Conservation (phyloP, 306 rosid genomes). For the Benincasa hispida region DNA sequence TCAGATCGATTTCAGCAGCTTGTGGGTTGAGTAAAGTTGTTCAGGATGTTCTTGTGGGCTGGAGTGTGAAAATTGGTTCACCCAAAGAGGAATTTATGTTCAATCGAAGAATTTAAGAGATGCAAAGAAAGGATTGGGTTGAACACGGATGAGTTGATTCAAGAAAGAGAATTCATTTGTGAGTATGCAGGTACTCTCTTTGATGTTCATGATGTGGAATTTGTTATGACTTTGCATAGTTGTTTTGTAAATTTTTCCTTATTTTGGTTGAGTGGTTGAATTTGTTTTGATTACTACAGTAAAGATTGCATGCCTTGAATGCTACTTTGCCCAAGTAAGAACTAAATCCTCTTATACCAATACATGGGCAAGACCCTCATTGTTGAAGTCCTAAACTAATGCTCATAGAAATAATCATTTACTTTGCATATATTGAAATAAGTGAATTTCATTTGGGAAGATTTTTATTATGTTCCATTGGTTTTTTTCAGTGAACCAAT, state of each 20-base stretch:
- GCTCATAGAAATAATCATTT: not conserved
- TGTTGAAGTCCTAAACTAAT: too few species aligned
- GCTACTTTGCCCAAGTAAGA: not conserved
- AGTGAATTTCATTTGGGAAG: not conserved
- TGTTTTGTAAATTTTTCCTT: not conserved
- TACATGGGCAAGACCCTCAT: not conserved
- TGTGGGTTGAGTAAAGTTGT: too few species aligned
- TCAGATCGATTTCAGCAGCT: too few species aligned
- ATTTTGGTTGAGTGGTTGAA: not conserved
- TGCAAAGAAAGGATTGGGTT: constrained; percentile 67
- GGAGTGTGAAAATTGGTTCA: constrained; percentile 46
- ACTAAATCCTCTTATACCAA: not conserved
- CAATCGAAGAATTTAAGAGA: constrained; percentile 50
- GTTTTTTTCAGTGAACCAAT: not conserved
- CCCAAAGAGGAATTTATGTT: constrained; percentile 37
- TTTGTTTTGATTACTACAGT: not conserved
- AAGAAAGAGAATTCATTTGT: constrained; percentile 43
- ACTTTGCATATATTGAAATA: not conserved
- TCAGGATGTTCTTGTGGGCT: constrained; percentile 43
- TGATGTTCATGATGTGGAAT: not conserved
- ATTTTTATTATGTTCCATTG: not conserved
- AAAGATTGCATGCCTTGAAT: not conserved
- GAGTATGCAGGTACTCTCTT: constrained; percentile 67
- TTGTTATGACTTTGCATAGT: not conserved
- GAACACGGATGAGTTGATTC: constrained; percentile 44